phyloP scores from a whole-genome alignment of 192 early-diverging fungal genomes.

The Spizellomyces punctatus region DNA sequence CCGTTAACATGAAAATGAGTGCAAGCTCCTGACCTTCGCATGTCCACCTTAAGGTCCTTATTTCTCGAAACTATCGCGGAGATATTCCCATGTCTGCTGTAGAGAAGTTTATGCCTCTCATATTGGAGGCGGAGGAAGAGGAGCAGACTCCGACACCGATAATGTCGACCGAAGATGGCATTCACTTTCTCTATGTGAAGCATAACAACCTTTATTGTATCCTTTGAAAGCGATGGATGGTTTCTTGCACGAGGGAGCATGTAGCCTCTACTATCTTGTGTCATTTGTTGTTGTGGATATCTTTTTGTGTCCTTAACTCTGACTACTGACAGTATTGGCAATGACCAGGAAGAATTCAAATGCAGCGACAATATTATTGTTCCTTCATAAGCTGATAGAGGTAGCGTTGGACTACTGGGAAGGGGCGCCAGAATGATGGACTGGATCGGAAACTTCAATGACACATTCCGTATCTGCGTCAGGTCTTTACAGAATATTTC shows the following conservation, averaged over 20 bases:
- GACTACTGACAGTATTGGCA: conserved; percentile 72
- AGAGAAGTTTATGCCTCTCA: conserved; percentile 97
- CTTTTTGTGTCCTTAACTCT: neutral
- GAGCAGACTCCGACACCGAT: conserved; percentile 86
- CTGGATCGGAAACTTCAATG: neutral
- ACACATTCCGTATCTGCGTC: neutral
- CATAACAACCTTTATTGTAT: conserved; percentile 95
- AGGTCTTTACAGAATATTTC: conserved; percentile 94
- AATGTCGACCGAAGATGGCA: conserved; percentile 90
- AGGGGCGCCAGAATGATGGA: neutral
- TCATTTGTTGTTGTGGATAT: neutral
- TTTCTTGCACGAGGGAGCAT: too few species aligned
- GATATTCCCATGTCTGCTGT: conserved; percentile 96
- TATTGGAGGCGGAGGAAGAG: conserved; percentile 91
- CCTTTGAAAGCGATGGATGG: neutral
- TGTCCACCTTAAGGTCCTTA: conserved; percentile 67
- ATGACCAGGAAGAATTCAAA: conserved; percentile 98
- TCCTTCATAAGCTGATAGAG: conserved; percentile 90
- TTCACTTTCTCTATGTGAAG: conserved; percentile 91
- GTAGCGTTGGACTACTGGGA: conserved; percentile 22
- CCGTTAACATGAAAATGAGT: neutral
- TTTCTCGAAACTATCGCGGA: conserved; percentile 96
- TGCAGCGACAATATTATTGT: conserved; percentile 91
- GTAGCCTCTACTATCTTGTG: neutral
- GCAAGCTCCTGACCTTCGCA: neutral